These are phyloP conservation scores for Cyclotella baltica DNA, from an alignment of 108 stramenopile genomes.

Conservation along the genomic window DNA sequence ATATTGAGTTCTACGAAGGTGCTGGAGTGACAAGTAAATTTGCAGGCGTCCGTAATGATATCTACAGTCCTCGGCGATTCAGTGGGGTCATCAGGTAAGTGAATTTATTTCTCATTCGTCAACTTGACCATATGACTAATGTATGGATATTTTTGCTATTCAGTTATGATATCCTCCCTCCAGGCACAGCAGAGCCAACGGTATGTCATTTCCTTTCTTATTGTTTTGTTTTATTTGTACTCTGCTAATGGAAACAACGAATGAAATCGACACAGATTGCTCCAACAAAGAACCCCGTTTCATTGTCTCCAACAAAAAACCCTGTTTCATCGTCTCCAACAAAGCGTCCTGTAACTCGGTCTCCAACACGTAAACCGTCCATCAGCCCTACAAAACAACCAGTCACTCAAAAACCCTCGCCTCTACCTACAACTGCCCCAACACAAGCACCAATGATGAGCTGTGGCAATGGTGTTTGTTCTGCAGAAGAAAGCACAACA, in stretches of 20 bases:
- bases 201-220: neutral
- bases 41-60: neutral
- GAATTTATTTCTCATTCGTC: neutral
- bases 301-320: neutral
- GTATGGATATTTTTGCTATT: neutral
- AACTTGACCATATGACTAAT: neutral
- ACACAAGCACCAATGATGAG: neutral
- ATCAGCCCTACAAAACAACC: neutral
- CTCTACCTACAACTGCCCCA: neutral
- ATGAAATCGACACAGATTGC: neutral
- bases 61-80: neutral
- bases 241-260: neutral
- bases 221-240: neutral
- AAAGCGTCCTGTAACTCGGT: conserved; percentile 2
- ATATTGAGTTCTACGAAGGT: neutral
- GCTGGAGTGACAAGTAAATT: conserved; percentile 17
- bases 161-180: conserved; percentile 1
- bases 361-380: neutral
- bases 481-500: neutral
- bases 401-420: neutral
- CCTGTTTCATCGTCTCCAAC: conserved; percentile 1
- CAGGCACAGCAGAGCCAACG: neutral
- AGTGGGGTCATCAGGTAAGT: conserved; percentile 10
- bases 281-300: neutral
- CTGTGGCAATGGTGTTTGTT: neutral